Conservation (phyloP, 176 grass and related monocot species). For the Carex pumila region DNA sequence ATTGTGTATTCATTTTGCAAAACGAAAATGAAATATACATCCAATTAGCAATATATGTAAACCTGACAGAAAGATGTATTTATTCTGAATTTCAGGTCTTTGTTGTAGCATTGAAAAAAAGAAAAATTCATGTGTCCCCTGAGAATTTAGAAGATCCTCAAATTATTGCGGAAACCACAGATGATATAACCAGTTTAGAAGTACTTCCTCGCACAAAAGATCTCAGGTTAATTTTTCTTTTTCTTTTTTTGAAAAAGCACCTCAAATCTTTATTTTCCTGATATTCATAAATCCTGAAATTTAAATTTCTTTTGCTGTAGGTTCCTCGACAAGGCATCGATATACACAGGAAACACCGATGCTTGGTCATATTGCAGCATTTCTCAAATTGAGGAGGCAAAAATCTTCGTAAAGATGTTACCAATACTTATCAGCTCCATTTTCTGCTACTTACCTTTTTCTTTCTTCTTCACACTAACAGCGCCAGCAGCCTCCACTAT, state of each 20-base stretch:
- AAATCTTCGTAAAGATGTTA: conserved; percentile 30
- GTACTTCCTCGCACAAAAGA: not conserved
- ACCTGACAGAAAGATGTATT: not conserved
- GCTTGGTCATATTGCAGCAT: conserved; percentile 32
- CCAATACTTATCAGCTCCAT: conserved; percentile 48
- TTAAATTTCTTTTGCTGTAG: not conserved
- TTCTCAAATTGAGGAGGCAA: conserved; percentile 33
- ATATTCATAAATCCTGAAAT: not conserved
- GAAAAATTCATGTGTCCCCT: conserved; percentile 22
- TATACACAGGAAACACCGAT: not conserved
- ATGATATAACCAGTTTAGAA: not conserved
- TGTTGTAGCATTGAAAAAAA: conserved; percentile 34
- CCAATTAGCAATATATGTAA: not conserved
- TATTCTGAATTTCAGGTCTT: conserved; percentile 20
- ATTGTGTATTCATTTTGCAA: too few relatives aligned
- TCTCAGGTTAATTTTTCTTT: not conserved
- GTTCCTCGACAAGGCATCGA: conserved; percentile 28
- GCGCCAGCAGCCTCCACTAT: conserved; percentile 52
- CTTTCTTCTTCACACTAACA: conserved; percentile 45
- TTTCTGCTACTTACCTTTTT: conserved; percentile 35
- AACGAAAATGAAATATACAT: too few relatives aligned
- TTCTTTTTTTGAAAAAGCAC: not conserved
- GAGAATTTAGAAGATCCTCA: conserved; percentile 24
- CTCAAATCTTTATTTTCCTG: too few relatives aligned
- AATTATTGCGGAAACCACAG: not conserved